Conservation (phyloP, 2,329 filamentous ascomycete genomes). For the Claviceps digitariae region DNA sequence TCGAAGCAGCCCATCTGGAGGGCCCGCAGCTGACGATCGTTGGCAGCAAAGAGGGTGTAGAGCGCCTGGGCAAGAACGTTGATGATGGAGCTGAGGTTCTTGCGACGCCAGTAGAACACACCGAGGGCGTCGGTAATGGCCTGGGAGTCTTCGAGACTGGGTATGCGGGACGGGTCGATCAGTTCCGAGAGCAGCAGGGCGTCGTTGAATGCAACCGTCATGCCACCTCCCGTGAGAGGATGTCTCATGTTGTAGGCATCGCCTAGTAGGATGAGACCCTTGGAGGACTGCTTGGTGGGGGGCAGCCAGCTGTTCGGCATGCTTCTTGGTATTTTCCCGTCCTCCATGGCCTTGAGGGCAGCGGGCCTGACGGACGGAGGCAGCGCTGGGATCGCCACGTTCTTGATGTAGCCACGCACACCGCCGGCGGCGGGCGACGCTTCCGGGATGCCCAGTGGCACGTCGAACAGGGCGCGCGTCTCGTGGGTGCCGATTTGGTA, state of each 20-base stretch:
- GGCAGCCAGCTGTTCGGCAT: conserved; percentile 98
- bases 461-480: conserved; percentile 79
- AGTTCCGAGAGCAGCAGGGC: conserved; percentile 64
- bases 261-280: conserved; percentile 68
- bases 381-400: conserved; percentile 65
- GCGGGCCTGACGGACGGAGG: conserved; percentile 58
- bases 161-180: conserved; percentile 55
- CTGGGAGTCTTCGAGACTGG: conserved; percentile 52
- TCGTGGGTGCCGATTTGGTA: conserved; percentile 97
- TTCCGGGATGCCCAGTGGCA: conserved; percentile 63
- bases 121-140: conserved; percentile 56
- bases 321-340: conserved; percentile 59
- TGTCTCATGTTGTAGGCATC: conserved; percentile 99
- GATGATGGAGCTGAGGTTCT: conserved; percentile 72
- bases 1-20: conserved; percentile 84
- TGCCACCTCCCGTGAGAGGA: conserved; percentile 88
- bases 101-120: conserved; percentile 76
- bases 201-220: conserved; percentile 96
- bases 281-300: conserved; percentile 42
- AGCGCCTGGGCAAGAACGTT: conserved; percentile 96
- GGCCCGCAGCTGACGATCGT: conserved; percentile 61
- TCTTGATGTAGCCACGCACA: conserved; percentile 69
- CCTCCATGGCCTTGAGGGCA: conserved; percentile 63
- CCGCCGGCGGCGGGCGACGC: conserved; percentile 65
- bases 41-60: conserved; percentile 80